Evolutionary conservation across 1,139 yeast species (phyloP), one percentile per base, ranked within the genome.

Genomic region (Pichia kudriavzevii): DNA sequence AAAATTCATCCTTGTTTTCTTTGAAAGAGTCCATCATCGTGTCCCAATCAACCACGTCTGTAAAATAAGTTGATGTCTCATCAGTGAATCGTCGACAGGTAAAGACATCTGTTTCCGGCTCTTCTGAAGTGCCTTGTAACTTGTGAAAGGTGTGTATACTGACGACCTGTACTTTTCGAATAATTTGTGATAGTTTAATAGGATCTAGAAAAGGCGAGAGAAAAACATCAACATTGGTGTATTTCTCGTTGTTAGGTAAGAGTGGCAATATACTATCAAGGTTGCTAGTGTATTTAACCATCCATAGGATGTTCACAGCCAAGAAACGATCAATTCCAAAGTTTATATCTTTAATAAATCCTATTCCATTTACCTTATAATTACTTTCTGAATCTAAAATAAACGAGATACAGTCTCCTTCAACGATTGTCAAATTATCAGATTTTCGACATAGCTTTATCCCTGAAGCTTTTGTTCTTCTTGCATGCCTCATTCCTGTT

Each of bases 1-100:
- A 48, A 40, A 64, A 61, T 22, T 48, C 56, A 33, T 52, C 50
- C 3, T 55, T 48, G 38, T 59, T 55, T 9, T 43, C 44, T n/a
- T 39, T 31, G 31, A 56, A 57, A 4, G 48, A 27, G 4, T 42
- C 38, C 17, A 38, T 34, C 39, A 63, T 48, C 3, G 55, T 60
- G 23, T 55, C 48, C 54, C 59, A 68, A 35, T 69, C 69, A 35
- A 52, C 36, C 3, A 34, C 13, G 18, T 46, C 49, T 2, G 69
- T 55, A 32, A 68, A 53, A 19, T 45, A 44, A 11, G 55, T 56
- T 1, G 61, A 65, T 4, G 48, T 46, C 9, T 57, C 53, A 44
- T 66, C 64, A 34, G 64, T 53, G 11, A 65, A 67, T 39, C 69
- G 49, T 32, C 64, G 48, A 41, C 72, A 66, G 28, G 66, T 46